A percentile compares a stretch with the other conserved stretches of the same genome.
These are phyloP conservation scores for Tympanopsis confertula DNA, from an alignment of 2,329 filamentous ascomycete genomes.

Conservation along the genomic window DNA sequence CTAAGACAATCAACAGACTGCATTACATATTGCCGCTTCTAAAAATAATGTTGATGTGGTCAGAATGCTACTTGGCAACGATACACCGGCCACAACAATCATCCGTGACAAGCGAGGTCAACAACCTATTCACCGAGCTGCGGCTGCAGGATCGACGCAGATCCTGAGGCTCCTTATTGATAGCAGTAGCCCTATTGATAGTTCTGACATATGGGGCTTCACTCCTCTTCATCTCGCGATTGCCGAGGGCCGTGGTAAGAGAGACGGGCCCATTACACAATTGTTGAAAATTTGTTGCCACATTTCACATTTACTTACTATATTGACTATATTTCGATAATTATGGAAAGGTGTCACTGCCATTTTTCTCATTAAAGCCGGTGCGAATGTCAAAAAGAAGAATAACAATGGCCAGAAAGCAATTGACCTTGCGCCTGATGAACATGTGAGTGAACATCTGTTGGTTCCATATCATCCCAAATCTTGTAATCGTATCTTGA, in stretches of 20 bases:
- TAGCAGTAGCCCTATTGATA: slow-evolving; percentile 69
- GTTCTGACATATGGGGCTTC: slow-evolving; percentile 69
- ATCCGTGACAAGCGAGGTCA: slow-evolving; percentile 81
- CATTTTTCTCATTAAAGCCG: slow-evolving; percentile 48
- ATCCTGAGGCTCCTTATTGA: slow-evolving; percentile 72
- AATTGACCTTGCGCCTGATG: slow-evolving; percentile 75
- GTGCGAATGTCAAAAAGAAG: slow-evolving; percentile 70
- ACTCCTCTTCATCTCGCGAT: slow-evolving; percentile 84
- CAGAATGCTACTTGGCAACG: slow-evolving; percentile 61
- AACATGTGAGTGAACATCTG: slow-evolving; percentile 45
- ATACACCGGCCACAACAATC: slow-evolving; percentile 60
- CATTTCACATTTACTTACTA: too few species aligned
- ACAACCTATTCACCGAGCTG: slow-evolving; percentile 80
- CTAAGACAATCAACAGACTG: slow-evolving; percentile 45
- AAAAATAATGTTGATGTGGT: slow-evolving; percentile 80
- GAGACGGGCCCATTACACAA: too few species aligned
- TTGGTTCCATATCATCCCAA: slow-evolving; percentile 2
- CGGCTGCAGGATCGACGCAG: slow-evolving; percentile 78
- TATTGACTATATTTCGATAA: slow-evolving; percentile 9
- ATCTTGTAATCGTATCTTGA: slow-evolving; percentile 5
- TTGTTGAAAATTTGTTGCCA: too few species aligned
- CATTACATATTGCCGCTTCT: slow-evolving; percentile 81
- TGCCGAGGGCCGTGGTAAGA: slow-evolving; percentile 59
- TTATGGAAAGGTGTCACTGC: neutral
- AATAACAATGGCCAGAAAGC: slow-evolving; percentile 61